Percentiles rank a stretch among this genome's conserved stretches.
phyloP scores from a whole-genome alignment of 1,284 basidiomycete genomes.

The Rhodotorula sp. region DNA sequence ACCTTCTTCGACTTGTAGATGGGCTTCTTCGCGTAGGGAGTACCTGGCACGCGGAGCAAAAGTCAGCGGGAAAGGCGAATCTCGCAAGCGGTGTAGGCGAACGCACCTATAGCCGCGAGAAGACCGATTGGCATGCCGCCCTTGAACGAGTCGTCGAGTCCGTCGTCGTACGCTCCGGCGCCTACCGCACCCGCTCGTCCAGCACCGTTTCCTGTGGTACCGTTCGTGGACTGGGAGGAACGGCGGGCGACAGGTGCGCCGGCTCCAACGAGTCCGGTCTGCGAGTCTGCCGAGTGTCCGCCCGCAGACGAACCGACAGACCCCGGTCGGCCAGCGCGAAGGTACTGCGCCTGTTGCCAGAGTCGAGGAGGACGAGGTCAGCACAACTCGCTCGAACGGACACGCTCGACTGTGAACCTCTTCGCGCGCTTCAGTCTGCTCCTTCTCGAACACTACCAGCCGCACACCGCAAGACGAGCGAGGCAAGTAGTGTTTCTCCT shows the following conservation, averaged over 20 bases:
- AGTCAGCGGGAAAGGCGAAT: neutral
- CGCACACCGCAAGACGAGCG: neutral
- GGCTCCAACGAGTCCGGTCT: slow-evolving; percentile 2
- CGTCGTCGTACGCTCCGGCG: slow-evolving; percentile 3
- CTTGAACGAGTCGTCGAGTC: slow-evolving; percentile 17
- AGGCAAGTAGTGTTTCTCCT: neutral
- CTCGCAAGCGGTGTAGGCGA: neutral
- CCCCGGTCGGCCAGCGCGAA: slow-evolving; percentile 1
- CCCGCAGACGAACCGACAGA: neutral
- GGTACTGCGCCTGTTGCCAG: slow-evolving; percentile 13
- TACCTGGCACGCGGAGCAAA: slow-evolving; percentile 6
- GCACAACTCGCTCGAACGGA: neutral
- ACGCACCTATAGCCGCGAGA: slow-evolving; percentile 25
- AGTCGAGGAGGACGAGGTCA: neutral
- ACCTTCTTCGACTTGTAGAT: slow-evolving; percentile 28
- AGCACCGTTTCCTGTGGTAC: neutral
- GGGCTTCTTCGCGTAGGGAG: slow-evolving; percentile 35
- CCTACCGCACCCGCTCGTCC: slow-evolving; percentile 1
- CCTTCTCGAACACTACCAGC: neutral
- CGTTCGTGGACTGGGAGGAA: neutral
- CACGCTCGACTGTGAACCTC: neutral
- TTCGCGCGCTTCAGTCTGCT: neutral
- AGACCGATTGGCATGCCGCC: slow-evolving; percentile 32
- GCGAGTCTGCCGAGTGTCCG: slow-evolving; percentile 3
- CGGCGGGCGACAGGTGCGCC: slow-evolving; percentile 17